A percentile compares a stretch with the other conserved stretches of the same genome.
Evolutionary conservation across 768 basidiomycete genomes (phyloP).

Genomic region (Mycena galericulata): DNA sequence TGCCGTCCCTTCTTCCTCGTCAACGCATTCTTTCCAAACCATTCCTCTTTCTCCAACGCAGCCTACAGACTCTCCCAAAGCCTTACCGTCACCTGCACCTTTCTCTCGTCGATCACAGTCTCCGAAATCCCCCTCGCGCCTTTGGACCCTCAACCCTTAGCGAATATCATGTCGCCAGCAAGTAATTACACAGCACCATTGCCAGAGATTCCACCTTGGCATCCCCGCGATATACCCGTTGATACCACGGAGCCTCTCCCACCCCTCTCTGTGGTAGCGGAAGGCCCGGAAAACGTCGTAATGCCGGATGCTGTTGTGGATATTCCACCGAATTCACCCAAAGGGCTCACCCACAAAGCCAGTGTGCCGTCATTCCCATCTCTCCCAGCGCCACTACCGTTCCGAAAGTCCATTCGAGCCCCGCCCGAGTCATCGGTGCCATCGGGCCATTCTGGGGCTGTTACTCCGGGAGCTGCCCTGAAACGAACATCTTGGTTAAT

Average conservation of each 20-base stretch:
- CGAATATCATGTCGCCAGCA: neutral
- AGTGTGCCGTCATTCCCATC: slow-evolving; percentile 63
- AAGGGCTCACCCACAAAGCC: slow-evolving; percentile 50
- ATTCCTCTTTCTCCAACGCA: slow-evolving; percentile 53
- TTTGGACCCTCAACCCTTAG: neutral
- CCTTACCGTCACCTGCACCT: slow-evolving; percentile 5
- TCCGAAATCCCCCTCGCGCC: neutral
- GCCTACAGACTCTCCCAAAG: slow-evolving; percentile 12
- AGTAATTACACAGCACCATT: slow-evolving; percentile 15
- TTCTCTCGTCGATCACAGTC: slow-evolving; percentile 5
- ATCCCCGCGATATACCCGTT: slow-evolving; percentile 10
- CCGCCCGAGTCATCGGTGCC: slow-evolving; percentile 58
- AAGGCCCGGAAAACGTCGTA: slow-evolving; percentile 34
- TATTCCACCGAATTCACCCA: slow-evolving; percentile 27
- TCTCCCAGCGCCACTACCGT: slow-evolving; percentile 76
- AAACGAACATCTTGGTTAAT: slow-evolving; percentile 87
- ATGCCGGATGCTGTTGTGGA: slow-evolving; percentile 21
- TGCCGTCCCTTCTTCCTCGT: slow-evolving; percentile 44
- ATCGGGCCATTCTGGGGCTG: slow-evolving; percentile 30
- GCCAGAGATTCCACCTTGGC: slow-evolving; percentile 28
- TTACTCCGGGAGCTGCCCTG: slow-evolving; percentile 51
- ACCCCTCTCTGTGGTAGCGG: slow-evolving; percentile 11
- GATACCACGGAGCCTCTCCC: slow-evolving; percentile 21
- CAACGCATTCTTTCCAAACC: slow-evolving; percentile 51
- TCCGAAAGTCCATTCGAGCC: slow-evolving; percentile 74